Evolutionary conservation across 2,329 filamentous ascomycete genomes (phyloP), one percentile per base, ranked within the genome.

Genomic region (Hansfordia pulvinata): DNA sequence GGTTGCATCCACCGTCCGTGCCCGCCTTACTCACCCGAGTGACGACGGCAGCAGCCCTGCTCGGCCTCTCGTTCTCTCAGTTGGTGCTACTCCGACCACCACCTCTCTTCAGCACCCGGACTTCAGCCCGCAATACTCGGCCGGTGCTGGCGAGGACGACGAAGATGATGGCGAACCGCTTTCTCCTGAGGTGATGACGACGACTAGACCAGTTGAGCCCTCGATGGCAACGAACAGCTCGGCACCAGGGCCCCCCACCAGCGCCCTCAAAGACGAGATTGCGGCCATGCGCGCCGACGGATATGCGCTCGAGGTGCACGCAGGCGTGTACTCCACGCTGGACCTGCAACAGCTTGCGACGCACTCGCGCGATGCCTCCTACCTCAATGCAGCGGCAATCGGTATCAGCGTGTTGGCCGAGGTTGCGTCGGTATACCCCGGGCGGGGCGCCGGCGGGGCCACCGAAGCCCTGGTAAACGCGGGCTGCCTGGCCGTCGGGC

Each of bases 291-390:
- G 41, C 27, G 43, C 35, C 29, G 41, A 46, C 4, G 54, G 52
- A 19, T 56, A 64, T 26, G 49, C 43, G 4, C 58, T 84, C 15
- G 80, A 85, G 44, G 56, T 84, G 2, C 81, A 86, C 45, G 79
- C 80, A 0, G 80, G 79, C 17, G 76, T 82, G 3, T 88, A 86
- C 44, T 71, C 80, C 0, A 60, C 74, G 3, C 64, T 88, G 7
- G 82, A 90, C 47, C 59, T 86, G 39, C 82, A 90, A 47, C 82
- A 90, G 47, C 58, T 88, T 2, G 73, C 79, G 1, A 82, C 80
- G 1, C 69, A 76, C 39, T 74, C 78, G 4, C 44, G 53, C 26
- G 39, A 58, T 33, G 36, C 43, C 9, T 43, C 43, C 13, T 49
- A 40, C 5, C 53, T 70, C 6, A 61, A 58, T 10, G 60, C 61